Percentiles rank a stretch among this genome's conserved stretches.
Evolutionary conservation across 352 stramenopile species (phyloP).

Genomic region (Thraustochytrium sp.): DNA sequence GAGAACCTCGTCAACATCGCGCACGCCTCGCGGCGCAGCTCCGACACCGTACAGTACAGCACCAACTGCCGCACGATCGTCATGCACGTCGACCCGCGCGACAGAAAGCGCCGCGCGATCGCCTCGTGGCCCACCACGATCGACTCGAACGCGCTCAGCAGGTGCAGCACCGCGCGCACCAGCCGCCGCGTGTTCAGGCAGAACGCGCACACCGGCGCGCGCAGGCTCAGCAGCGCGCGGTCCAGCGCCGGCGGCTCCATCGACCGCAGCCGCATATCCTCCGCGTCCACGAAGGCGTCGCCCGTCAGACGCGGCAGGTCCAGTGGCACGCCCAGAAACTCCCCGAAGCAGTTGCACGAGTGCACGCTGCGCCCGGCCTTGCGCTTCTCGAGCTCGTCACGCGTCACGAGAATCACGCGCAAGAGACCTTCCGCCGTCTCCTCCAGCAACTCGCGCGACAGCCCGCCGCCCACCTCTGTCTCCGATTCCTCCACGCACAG

Average conservation of each 20-base stretch:
- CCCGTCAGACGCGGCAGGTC: neutral
- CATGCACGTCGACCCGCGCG: neutral
- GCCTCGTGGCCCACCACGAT: neutral
- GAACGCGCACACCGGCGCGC: neutral
- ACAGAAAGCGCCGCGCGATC: neutral
- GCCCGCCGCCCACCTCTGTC: too few species aligned
- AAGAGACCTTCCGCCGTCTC: neutral
- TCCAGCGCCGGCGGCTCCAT: neutral
- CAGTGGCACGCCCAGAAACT: slow-evolving; percentile 15
- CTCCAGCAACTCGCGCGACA: neutral
- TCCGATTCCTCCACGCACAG: neutral
- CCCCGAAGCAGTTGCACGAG: slow-evolving; percentile 23
- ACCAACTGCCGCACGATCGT: slow-evolving; percentile 9
- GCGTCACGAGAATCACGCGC: slow-evolving; percentile 5
- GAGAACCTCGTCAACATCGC: neutral
- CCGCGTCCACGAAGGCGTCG: neutral
- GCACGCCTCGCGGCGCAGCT: neutral
- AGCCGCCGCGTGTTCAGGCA: slow-evolving; percentile 5
- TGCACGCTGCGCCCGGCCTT: neutral
- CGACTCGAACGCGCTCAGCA: neutral
- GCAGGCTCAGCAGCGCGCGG: neutral
- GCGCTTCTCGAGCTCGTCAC: slow-evolving; percentile 24
- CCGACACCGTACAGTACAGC: neutral
- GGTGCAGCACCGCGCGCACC: neutral
- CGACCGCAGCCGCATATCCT: neutral